Conservation (phyloP, 2,329 filamentous ascomycete genomes). For the Elsinoe necatrix region DNA sequence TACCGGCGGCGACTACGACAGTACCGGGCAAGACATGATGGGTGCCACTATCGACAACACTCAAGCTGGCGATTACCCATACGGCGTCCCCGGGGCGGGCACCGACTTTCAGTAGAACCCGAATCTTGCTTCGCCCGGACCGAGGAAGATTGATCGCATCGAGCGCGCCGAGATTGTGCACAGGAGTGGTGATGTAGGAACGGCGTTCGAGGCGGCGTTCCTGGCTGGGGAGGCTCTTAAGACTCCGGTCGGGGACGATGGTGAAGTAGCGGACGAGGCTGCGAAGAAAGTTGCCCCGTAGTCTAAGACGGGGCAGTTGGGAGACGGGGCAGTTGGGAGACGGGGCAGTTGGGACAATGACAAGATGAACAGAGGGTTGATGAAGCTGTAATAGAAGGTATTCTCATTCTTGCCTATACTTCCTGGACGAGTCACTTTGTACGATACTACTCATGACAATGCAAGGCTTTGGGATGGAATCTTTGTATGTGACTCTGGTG, state of each 20-base stretch:
- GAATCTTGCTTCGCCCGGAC: not conserved
- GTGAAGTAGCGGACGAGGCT: not conserved
- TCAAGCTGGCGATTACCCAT: conserved; percentile 34
- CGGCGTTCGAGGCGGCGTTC: not conserved
- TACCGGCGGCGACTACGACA: conserved; percentile 24
- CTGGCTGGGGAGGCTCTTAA: not conserved
- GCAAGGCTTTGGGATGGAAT: not conserved
- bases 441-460: conserved; percentile 1
- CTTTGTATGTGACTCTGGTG: not conserved
- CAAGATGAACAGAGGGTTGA: not conserved
- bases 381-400: not conserved
- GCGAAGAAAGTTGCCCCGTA: not conserved
- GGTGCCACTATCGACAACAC: conserved; percentile 37
- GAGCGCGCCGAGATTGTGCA: not conserved
- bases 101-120: conserved; percentile 16
- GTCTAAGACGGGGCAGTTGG: not conserved
- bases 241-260: not conserved
- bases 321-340: not conserved
- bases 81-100: conserved; percentile 18
- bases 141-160: not conserved
- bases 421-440: not conserved
- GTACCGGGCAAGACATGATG: conserved; percentile 32
- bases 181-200: not conserved
- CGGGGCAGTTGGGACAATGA: not conserved
- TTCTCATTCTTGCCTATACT: conserved; percentile 1